Evolutionary conservation across 2,329 filamentous ascomycete species (phyloP).

Genomic region (Botryotinia convoluta): DNA sequence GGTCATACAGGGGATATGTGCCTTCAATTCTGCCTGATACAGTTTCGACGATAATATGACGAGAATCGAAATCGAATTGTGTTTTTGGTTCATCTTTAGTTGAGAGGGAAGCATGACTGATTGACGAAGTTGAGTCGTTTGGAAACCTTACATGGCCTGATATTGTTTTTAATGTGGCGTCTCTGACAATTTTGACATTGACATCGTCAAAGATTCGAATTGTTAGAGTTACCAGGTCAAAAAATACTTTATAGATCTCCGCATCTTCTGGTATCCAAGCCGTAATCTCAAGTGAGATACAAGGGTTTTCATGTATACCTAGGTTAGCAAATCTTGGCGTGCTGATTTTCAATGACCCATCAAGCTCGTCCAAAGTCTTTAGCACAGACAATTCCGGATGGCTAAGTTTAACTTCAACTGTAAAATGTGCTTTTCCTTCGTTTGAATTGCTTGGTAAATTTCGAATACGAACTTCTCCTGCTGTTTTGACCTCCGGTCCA

Average conservation of each 20-base stretch:
- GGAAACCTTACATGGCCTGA: conserved; percentile 33
- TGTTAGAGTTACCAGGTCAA: conserved; percentile 30
- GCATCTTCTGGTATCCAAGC: conserved; percentile 37
- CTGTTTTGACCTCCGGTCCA: conserved; percentile 24
- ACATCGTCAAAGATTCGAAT: conserved; percentile 30
- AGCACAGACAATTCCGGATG: conserved; percentile 27
- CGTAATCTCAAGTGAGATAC: conserved; percentile 35
- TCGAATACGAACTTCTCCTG: conserved; percentile 33
- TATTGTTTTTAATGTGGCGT: conserved; percentile 27
- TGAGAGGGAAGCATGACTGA: conserved; percentile 16
- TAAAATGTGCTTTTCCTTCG: conserved; percentile 29
- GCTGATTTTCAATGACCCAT: conserved; percentile 28
- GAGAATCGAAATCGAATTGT: conserved; percentile 23
- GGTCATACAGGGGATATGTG: conserved; percentile 34
- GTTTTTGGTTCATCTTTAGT: background rate
- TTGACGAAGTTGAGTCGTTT: background rate
- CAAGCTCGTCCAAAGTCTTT: conserved; percentile 28
- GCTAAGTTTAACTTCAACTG: conserved; percentile 31
- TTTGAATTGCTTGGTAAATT: conserved; percentile 26
- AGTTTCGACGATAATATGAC: conserved; percentile 32
- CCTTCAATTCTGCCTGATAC: conserved; percentile 34
- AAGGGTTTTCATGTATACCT: conserved; percentile 23
- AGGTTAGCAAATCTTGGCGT: conserved; percentile 31
- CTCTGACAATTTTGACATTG: conserved; percentile 30
- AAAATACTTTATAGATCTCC: conserved; percentile 27